Evolutionary conservation across 2,329 filamentous ascomycete genomes (phyloP).

Genomic region (Colletotrichum abscissum): DNA sequence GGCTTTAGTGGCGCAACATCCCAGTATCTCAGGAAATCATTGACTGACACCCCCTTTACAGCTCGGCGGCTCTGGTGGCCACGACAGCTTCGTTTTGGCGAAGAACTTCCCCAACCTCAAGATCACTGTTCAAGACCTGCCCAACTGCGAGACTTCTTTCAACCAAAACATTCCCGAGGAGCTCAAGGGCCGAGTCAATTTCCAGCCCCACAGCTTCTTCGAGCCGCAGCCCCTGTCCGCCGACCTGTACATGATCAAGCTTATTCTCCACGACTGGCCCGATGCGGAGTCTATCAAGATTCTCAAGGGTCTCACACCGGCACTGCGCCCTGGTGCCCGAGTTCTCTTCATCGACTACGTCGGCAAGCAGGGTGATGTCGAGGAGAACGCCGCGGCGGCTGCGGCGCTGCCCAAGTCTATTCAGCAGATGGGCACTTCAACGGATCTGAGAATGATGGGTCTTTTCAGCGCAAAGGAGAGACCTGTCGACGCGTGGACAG

Average conservation of each 20-base stretch:
- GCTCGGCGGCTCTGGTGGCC: constrained; percentile 56
- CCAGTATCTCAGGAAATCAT: neutral
- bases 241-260: constrained; percentile 63
- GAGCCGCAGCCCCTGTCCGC: constrained; percentile 51
- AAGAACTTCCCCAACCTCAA: constrained; percentile 52
- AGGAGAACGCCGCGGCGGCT: constrained; percentile 35
- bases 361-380: constrained; percentile 45
- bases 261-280: constrained; percentile 67
- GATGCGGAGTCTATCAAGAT: constrained; percentile 55
- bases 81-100: constrained; percentile 54
- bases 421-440: constrained; percentile 52
- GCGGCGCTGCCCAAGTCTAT: constrained; percentile 47
- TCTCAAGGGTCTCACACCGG: constrained; percentile 53
- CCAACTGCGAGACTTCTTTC: constrained; percentile 48
- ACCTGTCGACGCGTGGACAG: constrained; percentile 56
- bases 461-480: constrained; percentile 61
- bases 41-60: constrained; percentile 34
- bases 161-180: constrained; percentile 48
- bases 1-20: neutral
- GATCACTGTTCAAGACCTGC: constrained; percentile 58
- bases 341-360: constrained; percentile 53
- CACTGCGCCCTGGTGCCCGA: constrained; percentile 55
- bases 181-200: constrained; percentile 47
- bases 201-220: constrained; percentile 53
- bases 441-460: constrained; percentile 62